Conservation (phyloP, 305 asterid genomes). For the Rubia peregrina region DNA sequence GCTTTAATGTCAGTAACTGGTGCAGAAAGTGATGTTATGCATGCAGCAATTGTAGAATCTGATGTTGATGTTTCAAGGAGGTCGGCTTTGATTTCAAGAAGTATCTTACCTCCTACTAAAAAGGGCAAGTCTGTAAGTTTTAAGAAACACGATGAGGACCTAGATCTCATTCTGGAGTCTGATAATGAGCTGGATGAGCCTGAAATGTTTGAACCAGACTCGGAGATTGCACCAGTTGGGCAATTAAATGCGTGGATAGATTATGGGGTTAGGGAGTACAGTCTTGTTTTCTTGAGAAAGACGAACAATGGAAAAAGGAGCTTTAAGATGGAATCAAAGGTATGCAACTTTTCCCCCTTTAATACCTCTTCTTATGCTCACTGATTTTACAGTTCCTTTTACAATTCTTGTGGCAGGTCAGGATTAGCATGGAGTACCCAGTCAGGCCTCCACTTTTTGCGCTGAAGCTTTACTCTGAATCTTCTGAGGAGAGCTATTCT, state of each 20-base stretch:
- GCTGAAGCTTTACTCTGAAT: slow-evolving; percentile 38
- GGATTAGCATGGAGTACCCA: slow-evolving; percentile 77
- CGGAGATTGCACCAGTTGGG: slow-evolving; percentile 26
- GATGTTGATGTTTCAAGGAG: slow-evolving; percentile 48
- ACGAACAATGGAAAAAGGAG: slow-evolving; percentile 38
- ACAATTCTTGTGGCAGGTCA: slow-evolving; percentile 42
- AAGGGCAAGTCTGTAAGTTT: slow-evolving; percentile 66
- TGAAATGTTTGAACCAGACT: slow-evolving; percentile 44
- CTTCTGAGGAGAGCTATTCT: slow-evolving; percentile 36
- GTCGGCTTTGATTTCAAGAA: slow-evolving; percentile 58
- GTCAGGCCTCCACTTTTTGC: slow-evolving; percentile 77
- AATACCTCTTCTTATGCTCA: slow-evolving; percentile 8
- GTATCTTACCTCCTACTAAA: slow-evolving; percentile 49
- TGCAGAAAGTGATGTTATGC: slow-evolving; percentile 33
- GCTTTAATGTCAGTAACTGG: slow-evolving; percentile 41
- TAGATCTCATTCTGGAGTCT: slow-evolving; percentile 74
- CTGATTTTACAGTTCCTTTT: slow-evolving; percentile 6
- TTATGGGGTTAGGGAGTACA: slow-evolving; percentile 52
- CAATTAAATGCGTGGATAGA: slow-evolving; percentile 48
- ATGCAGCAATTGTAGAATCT: slow-evolving; percentile 37
- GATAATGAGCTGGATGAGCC: slow-evolving; percentile 75
- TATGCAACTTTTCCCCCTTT: slow-evolving; percentile 19
- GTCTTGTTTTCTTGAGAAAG: slow-evolving; percentile 55
- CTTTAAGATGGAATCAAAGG: slow-evolving; percentile 83
- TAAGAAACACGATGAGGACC: slow-evolving; percentile 60